Percentiles rank a stretch among this genome's conserved stretches.
Conservation (phyloP, 2,329 filamentous ascomycete species). For the Exophiala lecanii-corni region DNA sequence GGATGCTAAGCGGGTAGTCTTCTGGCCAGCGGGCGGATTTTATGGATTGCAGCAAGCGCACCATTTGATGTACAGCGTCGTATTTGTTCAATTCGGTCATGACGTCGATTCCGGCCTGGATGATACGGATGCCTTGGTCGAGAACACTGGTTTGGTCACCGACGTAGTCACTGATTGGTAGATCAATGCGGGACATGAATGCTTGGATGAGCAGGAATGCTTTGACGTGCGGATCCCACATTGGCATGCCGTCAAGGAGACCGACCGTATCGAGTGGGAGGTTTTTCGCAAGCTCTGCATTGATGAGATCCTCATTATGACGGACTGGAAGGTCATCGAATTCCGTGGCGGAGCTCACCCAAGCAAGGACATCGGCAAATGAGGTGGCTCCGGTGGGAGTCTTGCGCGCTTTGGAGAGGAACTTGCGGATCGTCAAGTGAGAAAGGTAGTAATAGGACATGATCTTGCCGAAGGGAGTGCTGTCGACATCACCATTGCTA, state of each 20-base stretch:
- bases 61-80: slow-evolving; percentile 74
- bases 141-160: slow-evolving; percentile 85
- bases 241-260: slow-evolving; percentile 61
- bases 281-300: slow-evolving; percentile 78
- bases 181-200: slow-evolving; percentile 85
- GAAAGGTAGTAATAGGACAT: slow-evolving; percentile 99
- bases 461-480: slow-evolving; percentile 91
- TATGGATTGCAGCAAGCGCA: slow-evolving; percentile 81
- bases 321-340: slow-evolving; percentile 97
- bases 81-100: slow-evolving; percentile 77
- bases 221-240: slow-evolving; percentile 99
- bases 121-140: slow-evolving; percentile 93
- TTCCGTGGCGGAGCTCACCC: slow-evolving; percentile 91
- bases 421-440: slow-evolving; percentile 85
- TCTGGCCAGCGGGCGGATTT: slow-evolving; percentile 90
- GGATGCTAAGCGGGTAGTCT: slow-evolving; percentile 71
- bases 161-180: slow-evolving; percentile 95
- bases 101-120: slow-evolving; percentile 91
- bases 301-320: slow-evolving; percentile 97
- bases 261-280: slow-evolving; percentile 49
- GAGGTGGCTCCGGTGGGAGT: slow-evolving; percentile 48
- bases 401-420: slow-evolving; percentile 70
- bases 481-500: slow-evolving; percentile 81
- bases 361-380: slow-evolving; percentile 78
- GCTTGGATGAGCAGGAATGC: slow-evolving; percentile 90